Percentiles rank a stretch among this genome's conserved stretches.
These are phyloP conservation scores for Rosa lucieae DNA, from an alignment of 306 rosid genomes.

Conservation along the genomic window DNA sequence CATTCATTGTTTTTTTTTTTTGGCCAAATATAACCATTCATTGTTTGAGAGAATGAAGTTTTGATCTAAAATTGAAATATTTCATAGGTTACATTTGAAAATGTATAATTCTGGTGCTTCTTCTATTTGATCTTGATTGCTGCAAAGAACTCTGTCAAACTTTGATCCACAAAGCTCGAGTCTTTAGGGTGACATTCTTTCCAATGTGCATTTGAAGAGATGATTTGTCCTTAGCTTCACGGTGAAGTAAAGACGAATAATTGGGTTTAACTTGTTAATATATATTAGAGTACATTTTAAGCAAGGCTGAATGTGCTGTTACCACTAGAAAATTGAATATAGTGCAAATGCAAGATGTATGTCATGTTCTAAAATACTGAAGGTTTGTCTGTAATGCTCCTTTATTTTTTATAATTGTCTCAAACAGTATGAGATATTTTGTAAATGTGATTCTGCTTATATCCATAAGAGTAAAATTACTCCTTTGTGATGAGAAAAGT, in stretches of 20 bases:
- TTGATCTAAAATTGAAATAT: neutral
- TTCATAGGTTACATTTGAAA: neutral
- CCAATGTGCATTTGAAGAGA: conserved; percentile 11
- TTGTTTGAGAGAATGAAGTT: neutral
- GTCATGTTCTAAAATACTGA: neutral
- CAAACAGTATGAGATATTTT: neutral
- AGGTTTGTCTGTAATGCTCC: neutral
- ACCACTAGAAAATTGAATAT: neutral
- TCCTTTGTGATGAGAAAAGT: neutral
- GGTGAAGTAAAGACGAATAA: neutral
- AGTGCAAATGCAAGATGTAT: neutral
- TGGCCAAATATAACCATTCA: neutral
- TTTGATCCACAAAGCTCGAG: neutral
- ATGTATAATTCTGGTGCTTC: neutral
- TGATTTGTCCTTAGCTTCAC: neutral
- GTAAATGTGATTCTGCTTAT: neutral
- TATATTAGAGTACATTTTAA: neutral
- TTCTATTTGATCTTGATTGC: neutral
- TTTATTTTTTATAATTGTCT: neutral
- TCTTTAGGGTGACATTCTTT: conserved; percentile 3
- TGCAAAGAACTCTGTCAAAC: neutral
- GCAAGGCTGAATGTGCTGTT: neutral
- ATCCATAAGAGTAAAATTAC: neutral
- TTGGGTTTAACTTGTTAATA: neutral
- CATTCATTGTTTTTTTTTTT: neutral